Percentiles rank a stretch among this genome's conserved stretches.
phyloP scores from a whole-genome alignment of 768 basidiomycete species.

The Suillus occidentalis region DNA sequence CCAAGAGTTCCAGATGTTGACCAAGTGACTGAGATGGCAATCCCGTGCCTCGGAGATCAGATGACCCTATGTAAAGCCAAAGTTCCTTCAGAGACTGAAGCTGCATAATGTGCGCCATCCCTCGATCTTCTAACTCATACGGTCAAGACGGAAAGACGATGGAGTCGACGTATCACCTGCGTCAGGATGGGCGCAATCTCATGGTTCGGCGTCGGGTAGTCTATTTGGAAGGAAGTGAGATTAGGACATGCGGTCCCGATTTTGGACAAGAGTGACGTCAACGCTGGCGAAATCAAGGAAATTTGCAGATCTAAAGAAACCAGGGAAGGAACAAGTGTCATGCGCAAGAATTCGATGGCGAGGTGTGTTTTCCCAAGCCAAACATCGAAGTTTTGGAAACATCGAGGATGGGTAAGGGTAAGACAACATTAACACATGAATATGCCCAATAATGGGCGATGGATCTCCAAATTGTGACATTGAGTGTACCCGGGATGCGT shows the following conservation, averaged over 20 bases:
- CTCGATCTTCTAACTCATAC: not conserved
- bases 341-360: slow-evolving; percentile 24
- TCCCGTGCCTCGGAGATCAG: not conserved
- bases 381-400: slow-evolving; percentile 26
- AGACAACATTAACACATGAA: slow-evolving; percentile 16
- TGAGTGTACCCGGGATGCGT: slow-evolving; percentile 24
- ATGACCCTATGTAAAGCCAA: not conserved
- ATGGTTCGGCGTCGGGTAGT: not conserved
- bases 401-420: slow-evolving; percentile 16
- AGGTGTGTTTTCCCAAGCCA: slow-evolving; percentile 24
- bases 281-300: not conserved
- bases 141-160: not conserved
- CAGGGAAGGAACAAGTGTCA: slow-evolving; percentile 26
- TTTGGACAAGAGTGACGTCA: slow-evolving; percentile 18
- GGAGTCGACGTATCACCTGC: not conserved
- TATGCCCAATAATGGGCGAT: slow-evolving; percentile 12
- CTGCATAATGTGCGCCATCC: not conserved
- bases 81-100: not conserved
- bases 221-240: slow-evolving; percentile 20
- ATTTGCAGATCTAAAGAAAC: slow-evolving; percentile 15
- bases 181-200: not conserved
- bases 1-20: not conserved
- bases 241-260: slow-evolving; percentile 25
- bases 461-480: slow-evolving; percentile 20
- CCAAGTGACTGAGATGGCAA: not conserved